A percentile compares a stretch with the other conserved stretches of the same genome.
Conservation (phyloP, 192 early-diverging fungal species). For the Gigaspora rosea region DNA sequence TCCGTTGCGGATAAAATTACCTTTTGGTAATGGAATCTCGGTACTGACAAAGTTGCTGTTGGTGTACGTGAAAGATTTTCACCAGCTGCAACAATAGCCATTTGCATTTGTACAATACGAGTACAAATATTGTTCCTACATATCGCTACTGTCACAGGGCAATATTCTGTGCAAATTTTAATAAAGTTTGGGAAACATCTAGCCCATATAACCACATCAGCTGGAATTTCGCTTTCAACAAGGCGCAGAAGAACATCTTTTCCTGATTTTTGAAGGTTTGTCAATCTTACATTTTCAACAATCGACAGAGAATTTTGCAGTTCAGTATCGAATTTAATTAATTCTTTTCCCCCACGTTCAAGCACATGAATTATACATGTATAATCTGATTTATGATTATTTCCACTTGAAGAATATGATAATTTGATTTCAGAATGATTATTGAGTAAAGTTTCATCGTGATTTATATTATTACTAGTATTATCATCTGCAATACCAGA, state of each 20-base stretch:
- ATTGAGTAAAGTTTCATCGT: background rate
- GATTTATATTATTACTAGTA: background rate
- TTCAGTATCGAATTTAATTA: constrained; percentile 56
- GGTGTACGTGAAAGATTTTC: constrained; percentile 52
- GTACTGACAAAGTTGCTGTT: constrained; percentile 52
- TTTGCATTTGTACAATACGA: constrained; percentile 65
- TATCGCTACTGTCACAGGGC: constrained; percentile 47
- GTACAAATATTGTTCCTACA: constrained; percentile 59
- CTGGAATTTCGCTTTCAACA: constrained; percentile 16
- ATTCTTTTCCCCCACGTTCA: constrained; percentile 43
- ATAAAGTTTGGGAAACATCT: constrained; percentile 66
- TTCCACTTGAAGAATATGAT: constrained; percentile 6
- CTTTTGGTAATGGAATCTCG: constrained; percentile 39
- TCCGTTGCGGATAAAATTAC: constrained; percentile 48
- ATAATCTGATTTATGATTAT: constrained; percentile 30
- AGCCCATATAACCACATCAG: constrained; percentile 61
- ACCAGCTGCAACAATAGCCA: constrained; percentile 55
- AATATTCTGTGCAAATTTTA: constrained; percentile 60
- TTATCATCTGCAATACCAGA: constrained; percentile 35
- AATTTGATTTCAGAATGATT: constrained; percentile 3
- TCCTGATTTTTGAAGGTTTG: constrained; percentile 54
- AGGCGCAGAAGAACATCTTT: constrained; percentile 55
- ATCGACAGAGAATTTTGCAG: constrained; percentile 39
- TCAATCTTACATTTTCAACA: constrained; percentile 45
- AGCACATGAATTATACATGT: constrained; percentile 42